These are phyloP conservation scores for Lentinula aciculospora DNA, from an alignment of 768 basidiomycete genomes.

Conservation along the genomic window DNA sequence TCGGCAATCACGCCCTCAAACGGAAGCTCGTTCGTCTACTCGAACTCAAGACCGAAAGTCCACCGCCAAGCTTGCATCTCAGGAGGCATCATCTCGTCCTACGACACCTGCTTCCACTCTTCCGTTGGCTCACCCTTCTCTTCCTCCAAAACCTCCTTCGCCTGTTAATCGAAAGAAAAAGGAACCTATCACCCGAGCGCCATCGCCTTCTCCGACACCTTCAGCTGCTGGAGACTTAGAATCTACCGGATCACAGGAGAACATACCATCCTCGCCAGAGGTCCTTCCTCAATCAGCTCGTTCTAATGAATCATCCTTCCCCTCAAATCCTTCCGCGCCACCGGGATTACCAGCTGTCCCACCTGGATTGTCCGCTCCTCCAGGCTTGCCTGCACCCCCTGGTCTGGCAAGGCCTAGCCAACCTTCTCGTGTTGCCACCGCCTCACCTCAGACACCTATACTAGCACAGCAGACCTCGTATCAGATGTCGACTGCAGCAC, in stretches of 20 bases:
- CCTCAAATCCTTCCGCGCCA: conserved; percentile 23
- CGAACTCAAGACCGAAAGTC: conserved; percentile 38
- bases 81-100: conserved; percentile 57
- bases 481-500: conserved; percentile 83
- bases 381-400: conserved; percentile 57
- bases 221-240: conserved; percentile 40
- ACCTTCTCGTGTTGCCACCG: conserved; percentile 41
- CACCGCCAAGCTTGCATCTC: conserved; percentile 35
- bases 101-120: conserved; percentile 39
- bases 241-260: conserved; percentile 42
- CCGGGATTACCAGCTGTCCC: conserved; percentile 39
- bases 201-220: conserved; percentile 38
- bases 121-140: conserved; percentile 32
- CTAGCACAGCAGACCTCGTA: conserved; percentile 60
- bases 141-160: conserved; percentile 37
- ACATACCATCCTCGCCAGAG: conserved; percentile 29
- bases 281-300: conserved; percentile 34
- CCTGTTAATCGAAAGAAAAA: conserved; percentile 38
- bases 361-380: conserved; percentile 52
- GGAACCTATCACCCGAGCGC: conserved; percentile 19
- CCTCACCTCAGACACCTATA: conserved; percentile 45
- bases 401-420: conserved; percentile 38
- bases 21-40: conserved; percentile 32
- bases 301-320: conserved; percentile 28
- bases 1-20: conserved; percentile 41